These are phyloP conservation scores for Mariannaea elegans DNA, from an alignment of 2,329 filamentous ascomycete genomes.

Conservation along the genomic window DNA sequence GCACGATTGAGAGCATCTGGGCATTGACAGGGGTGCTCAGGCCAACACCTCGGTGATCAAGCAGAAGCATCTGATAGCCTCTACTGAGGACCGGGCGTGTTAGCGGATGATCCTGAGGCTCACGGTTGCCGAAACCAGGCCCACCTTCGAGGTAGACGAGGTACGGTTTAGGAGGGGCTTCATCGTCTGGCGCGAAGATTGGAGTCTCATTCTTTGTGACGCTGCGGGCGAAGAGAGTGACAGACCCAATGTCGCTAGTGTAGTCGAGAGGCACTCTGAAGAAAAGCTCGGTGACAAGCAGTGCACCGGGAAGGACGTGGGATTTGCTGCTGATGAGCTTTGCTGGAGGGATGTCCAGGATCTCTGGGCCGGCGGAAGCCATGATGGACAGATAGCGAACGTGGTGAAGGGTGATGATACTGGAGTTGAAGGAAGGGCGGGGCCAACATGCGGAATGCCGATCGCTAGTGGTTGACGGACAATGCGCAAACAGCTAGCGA, in stretches of 20 bases:
- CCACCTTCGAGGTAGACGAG: conserved; percentile 86
- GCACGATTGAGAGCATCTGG: conserved; percentile 66
- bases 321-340: conserved; percentile 52
- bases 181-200: conserved; percentile 57
- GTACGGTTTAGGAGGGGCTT: conserved; percentile 58
- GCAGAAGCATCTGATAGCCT: conserved; percentile 84
- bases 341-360: conserved; percentile 46
- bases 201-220: conserved; percentile 72
- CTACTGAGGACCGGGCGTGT: conserved; percentile 77
- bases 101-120: conserved; percentile 77
- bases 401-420: conserved; percentile 10
- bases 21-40: conserved; percentile 83
- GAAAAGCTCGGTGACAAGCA: conserved; percentile 82
- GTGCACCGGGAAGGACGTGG: conserved; percentile 66
- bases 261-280: conserved; percentile 90
- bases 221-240: conserved; percentile 82
- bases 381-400: conserved; percentile 10
- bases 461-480: no score
- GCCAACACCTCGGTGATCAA: conserved; percentile 94
- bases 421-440: conserved; percentile 25
- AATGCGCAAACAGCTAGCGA: no score
- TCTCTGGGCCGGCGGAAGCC: conserved; percentile 19
- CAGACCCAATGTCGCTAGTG: conserved; percentile 63
- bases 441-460: conserved; percentile 18
- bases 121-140: conserved; percentile 79